Conservation (phyloP, 495 filamentous ascomycete genomes). For the Penicillium cinerascens region DNA sequence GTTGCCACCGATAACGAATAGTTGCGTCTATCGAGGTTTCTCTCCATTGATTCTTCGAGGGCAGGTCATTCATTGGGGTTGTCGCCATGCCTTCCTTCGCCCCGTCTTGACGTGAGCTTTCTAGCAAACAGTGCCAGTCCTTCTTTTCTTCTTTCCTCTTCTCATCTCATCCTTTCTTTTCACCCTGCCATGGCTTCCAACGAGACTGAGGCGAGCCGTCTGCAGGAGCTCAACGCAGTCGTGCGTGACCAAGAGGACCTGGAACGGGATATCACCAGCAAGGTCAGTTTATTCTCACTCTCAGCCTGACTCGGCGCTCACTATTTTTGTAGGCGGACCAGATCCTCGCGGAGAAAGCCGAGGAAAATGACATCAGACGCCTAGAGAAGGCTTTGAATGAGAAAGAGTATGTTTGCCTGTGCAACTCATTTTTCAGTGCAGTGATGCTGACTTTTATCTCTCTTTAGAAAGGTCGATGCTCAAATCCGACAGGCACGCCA, state of each 20-base stretch:
- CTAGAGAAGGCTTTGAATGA: constrained; percentile 69
- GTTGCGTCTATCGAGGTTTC: background rate
- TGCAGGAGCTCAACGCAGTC: constrained; percentile 65
- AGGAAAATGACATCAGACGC: constrained; percentile 82
- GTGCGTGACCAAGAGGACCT: constrained; percentile 83
- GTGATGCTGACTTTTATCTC: constrained; percentile 9
- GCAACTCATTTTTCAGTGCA: background rate
- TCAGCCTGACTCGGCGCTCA: constrained; percentile 3
- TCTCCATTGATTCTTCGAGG: constrained; percentile 1
- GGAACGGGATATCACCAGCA: constrained; percentile 64
- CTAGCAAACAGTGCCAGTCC: background rate
- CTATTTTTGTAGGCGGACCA: constrained; percentile 60
- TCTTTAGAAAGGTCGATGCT: constrained; percentile 38
- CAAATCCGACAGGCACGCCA: constrained; percentile 49
- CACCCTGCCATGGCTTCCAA: constrained; percentile 7
- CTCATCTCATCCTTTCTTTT: constrained; percentile 2
- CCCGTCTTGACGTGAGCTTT: background rate
- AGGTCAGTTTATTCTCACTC: constrained; percentile 27
- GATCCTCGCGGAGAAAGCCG: constrained; percentile 73
- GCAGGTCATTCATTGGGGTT: background rate
- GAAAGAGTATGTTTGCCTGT: constrained; percentile 45
- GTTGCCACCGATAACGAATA: constrained; percentile 2
- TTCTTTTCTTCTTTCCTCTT: constrained; percentile 3
- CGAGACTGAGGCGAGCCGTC: constrained; percentile 53
- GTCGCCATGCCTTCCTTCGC: constrained; percentile 5